phyloP scores from a whole-genome alignment of 495 filamentous ascomycete genomes.

The Geoglossum glabrum region DNA sequence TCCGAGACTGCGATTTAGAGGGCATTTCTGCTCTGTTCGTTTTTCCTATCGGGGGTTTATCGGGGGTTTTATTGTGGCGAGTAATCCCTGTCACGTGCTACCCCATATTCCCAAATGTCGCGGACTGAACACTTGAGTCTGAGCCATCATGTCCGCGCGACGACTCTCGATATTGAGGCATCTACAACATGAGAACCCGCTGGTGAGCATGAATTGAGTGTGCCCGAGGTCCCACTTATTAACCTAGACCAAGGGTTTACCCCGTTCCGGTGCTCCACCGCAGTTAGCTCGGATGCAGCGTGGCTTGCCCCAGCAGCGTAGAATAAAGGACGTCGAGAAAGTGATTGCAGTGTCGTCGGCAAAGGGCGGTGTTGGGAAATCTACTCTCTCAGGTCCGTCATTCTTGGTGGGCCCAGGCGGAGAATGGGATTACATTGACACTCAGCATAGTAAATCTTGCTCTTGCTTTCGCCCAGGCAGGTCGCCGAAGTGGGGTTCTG shows the following conservation, averaged over 20 bases:
- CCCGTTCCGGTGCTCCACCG: constrained; percentile 50
- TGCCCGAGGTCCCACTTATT: neutral
- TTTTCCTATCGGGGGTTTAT: neutral
- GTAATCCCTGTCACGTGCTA: too few relatives aligned
- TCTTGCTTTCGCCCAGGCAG: constrained; percentile 60
- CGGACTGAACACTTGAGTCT: too few relatives aligned
- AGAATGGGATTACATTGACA: neutral
- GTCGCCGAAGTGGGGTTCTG: constrained; percentile 65
- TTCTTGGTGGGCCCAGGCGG: neutral
- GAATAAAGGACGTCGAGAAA: constrained; percentile 64
- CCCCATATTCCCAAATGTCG: too few relatives aligned
- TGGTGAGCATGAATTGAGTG: constrained; percentile 29
- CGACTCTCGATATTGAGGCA: constrained; percentile 42
- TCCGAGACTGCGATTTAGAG: constrained; percentile 16
- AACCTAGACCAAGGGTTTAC: constrained; percentile 43
- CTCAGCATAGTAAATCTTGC: constrained; percentile 58
- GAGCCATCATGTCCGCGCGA: constrained; percentile 38
- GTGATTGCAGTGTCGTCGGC: constrained; percentile 85
- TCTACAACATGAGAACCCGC: constrained; percentile 74
- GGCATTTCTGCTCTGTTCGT: neutral
- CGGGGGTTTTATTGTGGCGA: too few relatives aligned
- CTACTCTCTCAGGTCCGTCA: constrained; percentile 57
- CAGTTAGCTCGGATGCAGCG: constrained; percentile 62
- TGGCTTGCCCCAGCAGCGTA: constrained; percentile 60
- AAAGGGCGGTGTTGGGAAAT: constrained; percentile 93